Percentiles rank a stretch among this genome's conserved stretches.
These are phyloP conservation scores for Paraglomus occultum DNA, from an alignment of 192 early-diverging fungal species.

Conservation along the genomic window DNA sequence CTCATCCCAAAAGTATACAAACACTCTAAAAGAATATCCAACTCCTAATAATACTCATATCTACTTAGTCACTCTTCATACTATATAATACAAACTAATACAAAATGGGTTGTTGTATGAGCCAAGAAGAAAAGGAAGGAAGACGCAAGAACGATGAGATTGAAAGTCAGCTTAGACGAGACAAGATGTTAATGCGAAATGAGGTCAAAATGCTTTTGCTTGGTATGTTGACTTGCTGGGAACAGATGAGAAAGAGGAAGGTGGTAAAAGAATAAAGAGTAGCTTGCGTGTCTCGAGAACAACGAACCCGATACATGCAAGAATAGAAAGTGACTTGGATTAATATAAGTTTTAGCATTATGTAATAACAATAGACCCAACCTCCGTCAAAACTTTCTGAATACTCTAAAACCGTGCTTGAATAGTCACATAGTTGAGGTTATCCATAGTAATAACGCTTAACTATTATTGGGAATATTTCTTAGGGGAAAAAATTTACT, in stretches of 20 bases:
- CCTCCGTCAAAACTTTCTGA: not conserved
- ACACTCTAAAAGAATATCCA: too few species aligned
- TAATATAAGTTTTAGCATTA: not conserved
- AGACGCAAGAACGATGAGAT: slow-evolving; percentile 88
- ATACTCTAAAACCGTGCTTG: too few species aligned
- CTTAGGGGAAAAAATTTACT: not conserved
- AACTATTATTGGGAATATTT: not conserved
- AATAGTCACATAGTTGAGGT: too few species aligned
- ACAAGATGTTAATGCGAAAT: slow-evolving; percentile 76
- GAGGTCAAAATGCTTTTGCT: slow-evolving; percentile 97
- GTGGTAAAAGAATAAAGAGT: too few species aligned
- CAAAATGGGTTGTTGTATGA: slow-evolving; percentile 88
- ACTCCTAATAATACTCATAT: too few species aligned
- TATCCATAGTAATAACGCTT: not conserved
- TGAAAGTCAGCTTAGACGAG: slow-evolving; percentile 81
- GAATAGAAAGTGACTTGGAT: not conserved
- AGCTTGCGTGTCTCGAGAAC: too few species aligned
- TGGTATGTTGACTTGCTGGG: slow-evolving; percentile 41
- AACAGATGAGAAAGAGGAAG: too few species aligned
- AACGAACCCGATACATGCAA: too few species aligned
- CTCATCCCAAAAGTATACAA: too few species aligned
- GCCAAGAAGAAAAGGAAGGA: slow-evolving; percentile 81
- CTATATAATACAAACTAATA: too few species aligned
- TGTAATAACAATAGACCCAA: not conserved
- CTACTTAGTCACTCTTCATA: too few species aligned